A percentile compares a stretch with the other conserved stretches of the same genome.
phyloP scores from a whole-genome alignment of 2,329 filamentous ascomycete genomes.

The Aspergillus clavatus region DNA sequence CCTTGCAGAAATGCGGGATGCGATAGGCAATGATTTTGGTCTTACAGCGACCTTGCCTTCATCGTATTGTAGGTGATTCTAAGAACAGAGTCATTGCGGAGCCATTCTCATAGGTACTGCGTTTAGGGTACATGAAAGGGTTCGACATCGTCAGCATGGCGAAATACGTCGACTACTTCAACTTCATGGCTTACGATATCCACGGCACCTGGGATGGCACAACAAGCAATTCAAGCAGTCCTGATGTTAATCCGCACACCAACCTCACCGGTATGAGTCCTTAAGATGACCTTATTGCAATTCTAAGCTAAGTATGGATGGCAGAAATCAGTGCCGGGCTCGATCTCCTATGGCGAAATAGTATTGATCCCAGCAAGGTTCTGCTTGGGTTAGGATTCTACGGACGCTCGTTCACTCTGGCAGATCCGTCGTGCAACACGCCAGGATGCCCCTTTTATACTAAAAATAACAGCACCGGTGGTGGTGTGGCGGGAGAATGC shows the following conservation, averaged over 20 bases:
- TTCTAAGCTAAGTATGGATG: too few species aligned
- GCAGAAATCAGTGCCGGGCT: constrained; percentile 29
- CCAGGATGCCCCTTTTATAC: constrained; percentile 11
- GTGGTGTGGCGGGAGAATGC: constrained; percentile 5
- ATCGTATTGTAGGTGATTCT: too few species aligned
- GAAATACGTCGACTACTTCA: constrained; percentile 15
- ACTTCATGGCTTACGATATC: constrained; percentile 22
- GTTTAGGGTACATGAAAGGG: constrained; percentile 22
- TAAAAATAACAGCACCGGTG: too few species aligned
- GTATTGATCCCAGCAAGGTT: constrained; percentile 41
- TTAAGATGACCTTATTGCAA: too few species aligned
- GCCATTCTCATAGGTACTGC: too few species aligned
- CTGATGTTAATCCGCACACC: constrained; percentile 19
- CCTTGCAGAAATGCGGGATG: too few species aligned
- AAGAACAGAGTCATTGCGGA: too few species aligned
- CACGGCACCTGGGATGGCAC: constrained; percentile 22
- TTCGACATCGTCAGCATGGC: constrained; percentile 25
- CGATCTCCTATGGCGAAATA: constrained; percentile 45
- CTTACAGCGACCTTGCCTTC: too few species aligned
- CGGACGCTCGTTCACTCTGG: constrained; percentile 25
- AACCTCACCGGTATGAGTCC: too few species aligned
- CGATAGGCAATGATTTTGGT: too few species aligned
- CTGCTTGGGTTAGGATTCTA: constrained; percentile 46
- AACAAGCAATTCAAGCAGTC: constrained; percentile 9
- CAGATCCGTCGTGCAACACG: constrained; percentile 1